Evolutionary conservation across 176 grass and related monocot species (phyloP), one percentile per base, ranked within the genome.

Genomic region (Metroxylon sagu): DNA sequence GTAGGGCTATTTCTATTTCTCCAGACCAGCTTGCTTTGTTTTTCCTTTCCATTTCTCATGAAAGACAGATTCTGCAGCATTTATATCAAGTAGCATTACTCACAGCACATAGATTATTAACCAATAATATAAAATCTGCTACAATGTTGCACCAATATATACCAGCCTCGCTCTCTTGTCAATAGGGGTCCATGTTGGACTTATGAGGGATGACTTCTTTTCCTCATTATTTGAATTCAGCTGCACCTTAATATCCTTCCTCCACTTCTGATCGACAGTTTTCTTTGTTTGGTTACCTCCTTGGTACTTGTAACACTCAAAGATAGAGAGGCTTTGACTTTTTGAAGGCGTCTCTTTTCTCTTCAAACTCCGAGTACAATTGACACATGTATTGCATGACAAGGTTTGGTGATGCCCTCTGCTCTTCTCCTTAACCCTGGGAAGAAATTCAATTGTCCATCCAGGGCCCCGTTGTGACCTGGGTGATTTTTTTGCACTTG

Each of bases 111-210:
- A 43, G 0, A 43, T 43, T 43, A 43, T 43, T 43, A 43, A 43
- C 10, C 35, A 14, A 43, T 43, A 43, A 43, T 39, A 8, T 39
- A 39, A 39, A 39, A 39, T 43, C 35, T 12, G 35, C 35, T 43
- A 43, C 12, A 43, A 10, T 12, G 35, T 43, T 43, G 50, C 1
- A 61, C 26, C 29, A 61, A 29, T 31, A 48, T 5, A 31, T 83
- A 98, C 87, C 82, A 85, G 84, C 83, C 87, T 89, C 5, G 84
- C 87, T 76, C 87, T 83, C 73, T 97, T 92, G 78, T 97, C 93
- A 53, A 92, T 4, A 65, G 93, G 93, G 69, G 93, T 92, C 84
- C 81, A 88, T 73, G 87, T 75, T 74, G 64, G 76, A 18, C 30
- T 52, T 60, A 73, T 69, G 14, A 83, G 53, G 56, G 83, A 59